Evolutionary conservation across 352 stramenopile genomes (phyloP).

Genomic region (Thalassiosira exigua): DNA sequence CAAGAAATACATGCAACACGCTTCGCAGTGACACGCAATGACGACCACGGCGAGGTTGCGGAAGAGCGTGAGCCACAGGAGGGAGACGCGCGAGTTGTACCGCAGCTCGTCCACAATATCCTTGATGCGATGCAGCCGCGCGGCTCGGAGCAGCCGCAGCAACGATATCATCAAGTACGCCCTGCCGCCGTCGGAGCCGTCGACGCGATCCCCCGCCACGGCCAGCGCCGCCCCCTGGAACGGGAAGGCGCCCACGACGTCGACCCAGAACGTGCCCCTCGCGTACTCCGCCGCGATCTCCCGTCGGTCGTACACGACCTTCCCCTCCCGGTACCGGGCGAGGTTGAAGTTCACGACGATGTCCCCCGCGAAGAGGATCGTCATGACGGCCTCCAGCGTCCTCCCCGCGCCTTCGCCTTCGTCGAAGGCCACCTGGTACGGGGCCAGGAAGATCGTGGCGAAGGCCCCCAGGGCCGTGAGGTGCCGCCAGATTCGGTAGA

Average conservation of each 20-base stretch:
- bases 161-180: conserved; percentile 44
- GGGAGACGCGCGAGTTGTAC: conserved; percentile 55
- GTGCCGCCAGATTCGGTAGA: conserved; percentile 65
- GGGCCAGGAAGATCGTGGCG: conserved; percentile 56
- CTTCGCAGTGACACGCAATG: conserved; percentile 42
- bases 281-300: conserved; percentile 58
- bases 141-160: conserved; percentile 49
- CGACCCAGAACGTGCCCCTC: conserved; percentile 58
- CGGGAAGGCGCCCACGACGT: conserved; percentile 66
- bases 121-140: conserved; percentile 61
- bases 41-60: conserved; percentile 60
- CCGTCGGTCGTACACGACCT: conserved; percentile 48
- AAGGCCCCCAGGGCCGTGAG: conserved; percentile 54
- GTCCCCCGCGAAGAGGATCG: conserved; percentile 54
- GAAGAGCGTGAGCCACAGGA: conserved; percentile 65
- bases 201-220: conserved; percentile 9
- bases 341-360: conserved; percentile 69
- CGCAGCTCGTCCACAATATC: conserved; percentile 59
- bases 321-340: conserved; percentile 57
- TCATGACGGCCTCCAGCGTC: conserved; percentile 47
- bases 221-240: conserved; percentile 46
- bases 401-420: conserved; percentile 1
- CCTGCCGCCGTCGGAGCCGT: conserved; percentile 15
- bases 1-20: conserved; percentile 70
- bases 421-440: conserved; percentile 65